These are phyloP conservation scores for Corymbia calophylla DNA, from an alignment of 441 rosid genomes.

Conservation along the genomic window DNA sequence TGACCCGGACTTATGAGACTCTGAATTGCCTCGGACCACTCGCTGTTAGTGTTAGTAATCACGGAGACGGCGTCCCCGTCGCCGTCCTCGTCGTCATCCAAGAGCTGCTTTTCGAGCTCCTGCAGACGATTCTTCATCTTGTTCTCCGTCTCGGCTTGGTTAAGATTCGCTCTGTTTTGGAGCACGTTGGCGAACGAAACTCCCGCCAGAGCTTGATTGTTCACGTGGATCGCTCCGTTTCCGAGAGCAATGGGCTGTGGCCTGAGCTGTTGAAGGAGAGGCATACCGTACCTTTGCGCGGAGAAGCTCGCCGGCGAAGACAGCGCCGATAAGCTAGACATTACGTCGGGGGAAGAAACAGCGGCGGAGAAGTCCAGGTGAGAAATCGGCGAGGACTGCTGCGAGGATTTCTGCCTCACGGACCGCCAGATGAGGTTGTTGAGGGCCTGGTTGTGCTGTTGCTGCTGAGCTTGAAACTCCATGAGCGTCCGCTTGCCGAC, in stretches of 20 bases:
- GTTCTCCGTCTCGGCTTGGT: slow-evolving; percentile 36
- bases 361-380: slow-evolving; percentile 28
- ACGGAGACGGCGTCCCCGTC: slow-evolving; percentile 63
- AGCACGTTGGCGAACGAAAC: slow-evolving; percentile 20
- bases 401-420: slow-evolving; percentile 53
- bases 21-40: slow-evolving; percentile 77
- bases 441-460: slow-evolving; percentile 24
- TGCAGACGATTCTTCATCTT: slow-evolving; percentile 71
- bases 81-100: slow-evolving; percentile 51
- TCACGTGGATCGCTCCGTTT: slow-evolving; percentile 17
- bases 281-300: slow-evolving; percentile 39
- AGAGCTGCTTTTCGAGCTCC: slow-evolving; percentile 77
- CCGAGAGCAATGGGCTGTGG: slow-evolving; percentile 16
- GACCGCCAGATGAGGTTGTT: slow-evolving; percentile 50
- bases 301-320: slow-evolving; percentile 13
- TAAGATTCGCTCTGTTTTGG: neutral
- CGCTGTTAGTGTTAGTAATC: slow-evolving; percentile 61
- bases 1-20: slow-evolving; percentile 37
- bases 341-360: neutral
- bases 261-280: slow-evolving; percentile 46
- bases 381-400: slow-evolving; percentile 37
- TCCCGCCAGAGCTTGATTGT: slow-evolving; percentile 12
- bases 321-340: slow-evolving; percentile 1
- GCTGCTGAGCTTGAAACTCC: slow-evolving; percentile 50
- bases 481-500: slow-evolving; percentile 62